phyloP scores from a whole-genome alignment of 2,329 filamentous ascomycete species.

The Canariomyces notabilis region DNA sequence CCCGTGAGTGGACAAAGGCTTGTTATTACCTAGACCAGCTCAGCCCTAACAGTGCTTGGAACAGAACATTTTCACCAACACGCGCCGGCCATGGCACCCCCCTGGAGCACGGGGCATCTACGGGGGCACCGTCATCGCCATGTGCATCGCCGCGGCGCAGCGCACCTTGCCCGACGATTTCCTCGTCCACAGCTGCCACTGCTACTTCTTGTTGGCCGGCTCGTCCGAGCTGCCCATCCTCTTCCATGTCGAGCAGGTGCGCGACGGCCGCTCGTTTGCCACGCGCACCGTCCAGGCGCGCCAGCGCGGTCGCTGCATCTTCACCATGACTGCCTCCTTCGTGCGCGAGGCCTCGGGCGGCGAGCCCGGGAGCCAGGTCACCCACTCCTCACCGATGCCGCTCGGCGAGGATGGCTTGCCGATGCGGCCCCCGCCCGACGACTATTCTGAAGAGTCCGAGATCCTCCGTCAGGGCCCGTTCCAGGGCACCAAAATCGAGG shows the following conservation, averaged over 20 bases:
- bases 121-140: constrained; percentile 87
- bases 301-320: constrained; percentile 83
- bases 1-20: constrained; percentile 59
- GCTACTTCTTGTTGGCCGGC: constrained; percentile 94
- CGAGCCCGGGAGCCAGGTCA: constrained; percentile 40
- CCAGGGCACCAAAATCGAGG: constrained; percentile 40
- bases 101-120: constrained; percentile 89
- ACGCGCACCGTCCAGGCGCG: constrained; percentile 94
- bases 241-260: constrained; percentile 91
- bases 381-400: constrained; percentile 62
- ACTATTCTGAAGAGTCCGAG: constrained; percentile 42
- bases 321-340: constrained; percentile 92
- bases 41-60: background rate
- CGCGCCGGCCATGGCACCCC: constrained; percentile 85
- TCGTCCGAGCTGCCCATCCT: constrained; percentile 79
- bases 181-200: constrained; percentile 92
- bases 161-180: constrained; percentile 78
- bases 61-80: constrained; percentile 91
- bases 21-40: too few relatives aligned
- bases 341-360: constrained; percentile 59
- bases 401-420: constrained; percentile 13
- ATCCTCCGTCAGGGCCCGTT: constrained; percentile 49
- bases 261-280: constrained; percentile 82
- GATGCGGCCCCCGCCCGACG: constrained; percentile 23
- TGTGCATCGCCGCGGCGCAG: constrained; percentile 83